Evolutionary conservation across 352 stramenopile genomes (phyloP), one percentile per base, ranked within the genome.

Genomic region (Phytophthora pseudosyringae): DNA sequence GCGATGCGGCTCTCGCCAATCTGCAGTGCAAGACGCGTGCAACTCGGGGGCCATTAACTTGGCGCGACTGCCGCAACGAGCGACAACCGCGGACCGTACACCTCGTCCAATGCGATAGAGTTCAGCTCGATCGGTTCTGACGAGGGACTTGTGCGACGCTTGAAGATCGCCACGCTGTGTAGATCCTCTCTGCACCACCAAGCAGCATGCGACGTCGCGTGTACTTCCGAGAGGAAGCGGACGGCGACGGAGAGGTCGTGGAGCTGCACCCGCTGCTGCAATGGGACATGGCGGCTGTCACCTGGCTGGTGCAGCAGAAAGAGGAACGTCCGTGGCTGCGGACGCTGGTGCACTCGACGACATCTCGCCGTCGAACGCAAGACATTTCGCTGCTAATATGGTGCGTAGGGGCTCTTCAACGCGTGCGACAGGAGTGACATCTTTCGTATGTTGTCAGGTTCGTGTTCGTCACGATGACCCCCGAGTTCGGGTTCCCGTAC

Each of bases 341-440:
- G n/a, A 46, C 49, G 12, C 33, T 86, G 2, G 68, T 91, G 36
- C 59, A 77, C n/a, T 60, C 70, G 9, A 88, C 81, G 33, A 85
- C 78, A 12, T 92, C 83, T 59, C 80, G 69, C 3, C 68, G 66
- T 18, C 75, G 81, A 29, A 83, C 76, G 2, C 81, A 88, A 25
- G 83, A 91, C 53, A 72, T 89, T 43, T 90, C 83, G 46, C 55
- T 92, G 35, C 38, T 81, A 40, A 68, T 91, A 28, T 93, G 85
- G 84, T 89, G 16, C 43, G 64, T 58, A 1, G 8, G 13, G 7
- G 48, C 8, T 40, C 32, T 8, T 31, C 38, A 16, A 46, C 10
- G 32, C 15, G 28, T 18, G 29, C 5, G 29, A 53, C 29, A 16
- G 16, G 21, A 21, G 21, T 64, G 36, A 71, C 54, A 63, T n/a